Evolutionary conservation across 2,329 filamentous ascomycete genomes (phyloP).

Genomic region (Mycocentrospora acerina): DNA sequence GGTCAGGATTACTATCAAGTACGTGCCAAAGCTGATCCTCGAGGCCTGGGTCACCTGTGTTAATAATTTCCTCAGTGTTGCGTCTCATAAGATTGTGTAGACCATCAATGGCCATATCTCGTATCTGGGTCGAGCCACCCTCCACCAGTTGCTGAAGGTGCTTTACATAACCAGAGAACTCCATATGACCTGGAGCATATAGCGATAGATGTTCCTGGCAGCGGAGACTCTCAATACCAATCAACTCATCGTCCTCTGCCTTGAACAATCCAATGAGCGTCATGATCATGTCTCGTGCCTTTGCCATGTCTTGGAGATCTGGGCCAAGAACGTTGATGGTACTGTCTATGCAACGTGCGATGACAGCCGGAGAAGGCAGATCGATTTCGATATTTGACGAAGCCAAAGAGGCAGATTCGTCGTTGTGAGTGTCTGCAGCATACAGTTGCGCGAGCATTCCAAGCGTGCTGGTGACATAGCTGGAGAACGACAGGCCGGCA

Average conservation of each 20-base stretch:
- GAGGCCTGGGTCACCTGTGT: slow-evolving; percentile 72
- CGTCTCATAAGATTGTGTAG: slow-evolving; percentile 95
- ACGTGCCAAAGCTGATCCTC: slow-evolving; percentile 92
- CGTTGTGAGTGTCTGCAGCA: slow-evolving; percentile 85
- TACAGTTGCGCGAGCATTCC: slow-evolving; percentile 95
- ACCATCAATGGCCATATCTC: slow-evolving; percentile 81
- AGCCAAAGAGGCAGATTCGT: slow-evolving; percentile 74
- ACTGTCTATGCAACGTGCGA: slow-evolving; percentile 89
- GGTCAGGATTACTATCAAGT: slow-evolving; percentile 73
- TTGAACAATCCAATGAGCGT: slow-evolving; percentile 83
- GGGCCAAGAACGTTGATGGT: slow-evolving; percentile 94
- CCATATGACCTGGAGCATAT: slow-evolving; percentile 85
- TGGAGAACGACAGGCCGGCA: slow-evolving; percentile 86
- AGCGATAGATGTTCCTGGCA: slow-evolving; percentile 90
- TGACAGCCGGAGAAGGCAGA: slow-evolving; percentile 75
- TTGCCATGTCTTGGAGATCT: slow-evolving; percentile 88
- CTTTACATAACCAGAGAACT: slow-evolving; percentile 81
- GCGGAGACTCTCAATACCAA: slow-evolving; percentile 74
- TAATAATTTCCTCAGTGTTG: slow-evolving; percentile 79
- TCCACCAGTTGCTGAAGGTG: slow-evolving; percentile 76
- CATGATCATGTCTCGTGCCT: slow-evolving; percentile 88
- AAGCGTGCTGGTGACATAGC: slow-evolving; percentile 84
- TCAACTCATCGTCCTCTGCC: slow-evolving; percentile 67
- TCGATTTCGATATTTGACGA: slow-evolving; percentile 91
- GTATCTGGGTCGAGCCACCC: slow-evolving; percentile 67